phyloP scores from a whole-genome alignment of 208 protist species.

The Trypanosoma brucei region DNA sequence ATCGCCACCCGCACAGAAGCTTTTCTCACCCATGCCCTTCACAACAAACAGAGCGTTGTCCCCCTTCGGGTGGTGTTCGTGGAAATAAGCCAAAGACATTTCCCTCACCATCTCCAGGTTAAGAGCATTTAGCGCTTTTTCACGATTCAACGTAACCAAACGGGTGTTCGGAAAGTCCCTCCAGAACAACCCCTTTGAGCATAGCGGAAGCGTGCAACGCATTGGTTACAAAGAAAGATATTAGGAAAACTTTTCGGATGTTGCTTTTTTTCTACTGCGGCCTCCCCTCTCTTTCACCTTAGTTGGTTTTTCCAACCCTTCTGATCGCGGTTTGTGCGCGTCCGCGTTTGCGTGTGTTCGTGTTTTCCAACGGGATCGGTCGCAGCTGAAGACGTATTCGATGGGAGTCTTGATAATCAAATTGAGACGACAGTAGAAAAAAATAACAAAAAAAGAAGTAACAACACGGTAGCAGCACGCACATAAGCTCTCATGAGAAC shows the following conservation, averaged over 20 bases:
- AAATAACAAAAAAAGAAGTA: too few relatives aligned
- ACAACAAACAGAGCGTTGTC: constrained; percentile 38
- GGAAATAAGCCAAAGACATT: constrained; percentile 33
- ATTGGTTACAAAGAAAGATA: constrained; percentile 17
- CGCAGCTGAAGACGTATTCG: too few relatives aligned
- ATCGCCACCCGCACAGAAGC: constrained; percentile 87
- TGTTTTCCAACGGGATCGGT: too few relatives aligned
- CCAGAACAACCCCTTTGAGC: constrained; percentile 31
- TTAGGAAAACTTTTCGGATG: not conserved
- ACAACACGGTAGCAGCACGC: too few relatives aligned
- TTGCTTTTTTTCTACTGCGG: not conserved
- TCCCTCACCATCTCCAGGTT: constrained; percentile 45
- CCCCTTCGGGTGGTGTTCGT: constrained; percentile 25
- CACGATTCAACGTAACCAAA: constrained; percentile 47
- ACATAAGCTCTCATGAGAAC: too few relatives aligned
- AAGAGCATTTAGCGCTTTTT: constrained; percentile 59
- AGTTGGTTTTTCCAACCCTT: too few relatives aligned
- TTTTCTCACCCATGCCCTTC: constrained; percentile 59
- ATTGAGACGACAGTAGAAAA: too few relatives aligned
- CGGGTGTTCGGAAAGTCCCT: constrained; percentile 48
- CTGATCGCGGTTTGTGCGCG: too few relatives aligned
- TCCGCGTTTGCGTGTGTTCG: too few relatives aligned
- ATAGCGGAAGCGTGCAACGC: constrained; percentile 6
- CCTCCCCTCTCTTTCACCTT: not conserved
- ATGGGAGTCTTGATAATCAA: too few relatives aligned